Conservation (phyloP, 345 rosid species). For the Pugionium cornutum region DNA sequence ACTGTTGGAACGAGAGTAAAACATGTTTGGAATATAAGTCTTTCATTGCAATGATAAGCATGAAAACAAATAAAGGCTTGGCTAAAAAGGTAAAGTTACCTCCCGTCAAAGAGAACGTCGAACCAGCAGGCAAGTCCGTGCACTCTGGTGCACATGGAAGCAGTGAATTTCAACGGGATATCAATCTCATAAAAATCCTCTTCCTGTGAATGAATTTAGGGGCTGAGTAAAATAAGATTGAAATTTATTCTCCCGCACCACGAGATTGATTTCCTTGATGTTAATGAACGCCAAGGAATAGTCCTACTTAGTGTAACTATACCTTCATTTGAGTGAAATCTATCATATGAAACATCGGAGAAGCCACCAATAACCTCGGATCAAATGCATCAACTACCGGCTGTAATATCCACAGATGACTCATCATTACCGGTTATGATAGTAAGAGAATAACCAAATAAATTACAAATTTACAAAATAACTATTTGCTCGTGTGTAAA, state of each 20-base stretch:
- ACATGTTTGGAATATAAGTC: neutral
- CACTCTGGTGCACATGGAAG: slow-evolving; percentile 83
- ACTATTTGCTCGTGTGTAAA: slow-evolving; percentile 3
- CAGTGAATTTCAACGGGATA: slow-evolving; percentile 78
- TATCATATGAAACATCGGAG: slow-evolving; percentile 63
- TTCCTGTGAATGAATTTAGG: slow-evolving; percentile 55
- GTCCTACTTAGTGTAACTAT: slow-evolving; percentile 9
- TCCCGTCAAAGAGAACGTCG: slow-evolving; percentile 89
- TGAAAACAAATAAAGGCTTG: neutral
- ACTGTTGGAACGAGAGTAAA: slow-evolving; percentile 48
- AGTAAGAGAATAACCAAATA: slow-evolving; percentile 7
- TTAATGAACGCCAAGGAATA: neutral
- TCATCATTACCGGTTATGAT: slow-evolving; percentile 22
- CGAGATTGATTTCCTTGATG: neutral
- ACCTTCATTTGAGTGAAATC: slow-evolving; percentile 86
- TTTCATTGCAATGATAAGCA: slow-evolving; percentile 1
- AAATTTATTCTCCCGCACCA: slow-evolving; percentile 7
- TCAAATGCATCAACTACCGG: slow-evolving; percentile 99
- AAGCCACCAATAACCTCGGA: slow-evolving; percentile 91
- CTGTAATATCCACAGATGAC: slow-evolving; percentile 44
- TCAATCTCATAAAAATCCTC: slow-evolving; percentile 88
- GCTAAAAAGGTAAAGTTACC: slow-evolving; percentile 41
- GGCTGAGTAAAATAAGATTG: slow-evolving; percentile 3
- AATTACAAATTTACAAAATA: neutral
- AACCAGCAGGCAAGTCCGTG: slow-evolving; percentile 99